Conservation (phyloP, 768 basidiomycete genomes). For the Albatrellus ellisii region DNA sequence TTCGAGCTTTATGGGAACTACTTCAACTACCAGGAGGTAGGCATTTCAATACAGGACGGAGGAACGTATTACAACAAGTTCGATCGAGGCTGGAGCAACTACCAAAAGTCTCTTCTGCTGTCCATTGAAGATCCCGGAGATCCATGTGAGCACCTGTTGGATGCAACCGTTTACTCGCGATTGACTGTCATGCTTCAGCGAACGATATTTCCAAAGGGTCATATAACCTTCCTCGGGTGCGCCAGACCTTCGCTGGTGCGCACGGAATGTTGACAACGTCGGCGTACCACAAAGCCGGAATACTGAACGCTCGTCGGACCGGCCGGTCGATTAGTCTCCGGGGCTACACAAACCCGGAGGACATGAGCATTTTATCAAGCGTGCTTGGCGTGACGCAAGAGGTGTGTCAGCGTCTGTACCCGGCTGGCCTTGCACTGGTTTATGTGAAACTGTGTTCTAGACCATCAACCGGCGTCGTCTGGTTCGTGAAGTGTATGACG, state of each 20-base stretch:
- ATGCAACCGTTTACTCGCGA: not conserved
- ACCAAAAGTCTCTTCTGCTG: conserved; percentile 40
- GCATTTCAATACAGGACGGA: conserved; percentile 78
- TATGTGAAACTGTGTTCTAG: conserved; percentile 22
- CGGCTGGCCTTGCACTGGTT: not conserved
- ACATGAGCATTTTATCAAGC: conserved; percentile 67
- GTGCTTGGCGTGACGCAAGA: conserved; percentile 79
- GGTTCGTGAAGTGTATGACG: conserved; percentile 56
- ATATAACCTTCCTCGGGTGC: conserved; percentile 71
- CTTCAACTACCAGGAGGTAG: conserved; percentile 86
- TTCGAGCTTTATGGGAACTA: conserved; percentile 89
- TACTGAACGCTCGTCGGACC: conserved; percentile 41
- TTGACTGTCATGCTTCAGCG: conserved; percentile 34
- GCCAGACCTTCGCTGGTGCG: conserved; percentile 74
- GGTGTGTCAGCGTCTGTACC: conserved; percentile 29
- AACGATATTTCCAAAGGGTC: conserved; percentile 92
- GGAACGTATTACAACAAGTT: conserved; percentile 84
- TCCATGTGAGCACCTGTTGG: conserved; percentile 39
- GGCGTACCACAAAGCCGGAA: conserved; percentile 50
- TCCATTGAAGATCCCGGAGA: conserved; percentile 94
- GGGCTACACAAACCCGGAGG: conserved; percentile 35
- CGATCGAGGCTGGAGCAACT: conserved; percentile 70
- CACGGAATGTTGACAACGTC: conserved; percentile 64
- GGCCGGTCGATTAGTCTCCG: conserved; percentile 35
- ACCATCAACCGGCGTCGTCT: conserved; percentile 62